Evolutionary conservation across 2,329 filamentous ascomycete species (phyloP).

Genomic region (Arthrocladium fulminans): DNA sequence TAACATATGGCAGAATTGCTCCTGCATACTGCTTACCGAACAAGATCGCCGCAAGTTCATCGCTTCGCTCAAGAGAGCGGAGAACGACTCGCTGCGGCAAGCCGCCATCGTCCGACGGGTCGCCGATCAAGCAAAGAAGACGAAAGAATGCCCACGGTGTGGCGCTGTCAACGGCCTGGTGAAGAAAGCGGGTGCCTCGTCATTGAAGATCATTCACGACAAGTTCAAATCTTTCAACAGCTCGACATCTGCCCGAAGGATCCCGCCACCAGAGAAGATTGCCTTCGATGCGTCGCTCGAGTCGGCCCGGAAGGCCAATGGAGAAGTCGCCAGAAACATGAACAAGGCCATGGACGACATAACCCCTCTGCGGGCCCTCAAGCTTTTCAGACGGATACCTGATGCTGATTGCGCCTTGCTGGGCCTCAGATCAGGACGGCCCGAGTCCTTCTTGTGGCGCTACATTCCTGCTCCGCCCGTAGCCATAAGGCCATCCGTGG

Average conservation of each 20-base stretch:
- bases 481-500: slow-evolving; percentile 86
- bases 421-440: slow-evolving; percentile 80
- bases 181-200: slow-evolving; percentile 68
- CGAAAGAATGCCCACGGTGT: slow-evolving; percentile 72
- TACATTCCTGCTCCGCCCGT: slow-evolving; percentile 89
- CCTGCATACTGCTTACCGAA: slow-evolving; percentile 72
- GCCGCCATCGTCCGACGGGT: slow-evolving; percentile 80
- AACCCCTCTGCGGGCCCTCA: slow-evolving; percentile 78
- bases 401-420: slow-evolving; percentile 82
- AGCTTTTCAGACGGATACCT: slow-evolving; percentile 81
- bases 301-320: slow-evolving; percentile 65
- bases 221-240: slow-evolving; percentile 83
- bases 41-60: slow-evolving; percentile 67
- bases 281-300: slow-evolving; percentile 79
- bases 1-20: slow-evolving; percentile 54
- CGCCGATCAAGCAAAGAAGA: slow-evolving; percentile 81
- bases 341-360: slow-evolving; percentile 91
- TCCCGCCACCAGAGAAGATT: slow-evolving; percentile 69
- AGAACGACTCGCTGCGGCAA: slow-evolving; percentile 77
- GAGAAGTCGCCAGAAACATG: slow-evolving; percentile 80
- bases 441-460: slow-evolving; percentile 97
- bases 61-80: slow-evolving; percentile 69
- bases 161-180: slow-evolving; percentile 79
- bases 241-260: slow-evolving; percentile 77
- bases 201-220: slow-evolving; percentile 91